Evolutionary conservation across 2,329 filamentous ascomycete genomes (phyloP).

Genomic region (Biscogniauxia marginata): DNA sequence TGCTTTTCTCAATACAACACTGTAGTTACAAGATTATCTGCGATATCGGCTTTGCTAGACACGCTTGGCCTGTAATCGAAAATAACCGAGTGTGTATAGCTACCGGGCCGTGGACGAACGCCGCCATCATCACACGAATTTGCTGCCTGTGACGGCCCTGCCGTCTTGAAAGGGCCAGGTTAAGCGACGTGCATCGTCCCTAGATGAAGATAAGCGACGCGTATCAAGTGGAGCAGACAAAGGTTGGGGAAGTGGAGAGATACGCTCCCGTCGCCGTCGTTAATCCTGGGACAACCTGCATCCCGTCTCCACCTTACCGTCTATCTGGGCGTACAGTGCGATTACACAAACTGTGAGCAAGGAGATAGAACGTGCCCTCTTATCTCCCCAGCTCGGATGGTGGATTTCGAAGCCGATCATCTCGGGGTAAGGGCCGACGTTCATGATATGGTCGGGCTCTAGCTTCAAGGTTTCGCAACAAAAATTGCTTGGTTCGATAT

Average conservation of each 20-base stretch:
- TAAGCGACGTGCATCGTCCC: conserved; percentile 17
- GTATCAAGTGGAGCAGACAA: neutral
- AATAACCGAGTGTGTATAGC: neutral
- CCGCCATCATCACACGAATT: neutral
- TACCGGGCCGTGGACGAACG: neutral
- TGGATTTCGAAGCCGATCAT: neutral
- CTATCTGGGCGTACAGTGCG: neutral
- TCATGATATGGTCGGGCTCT: neutral
- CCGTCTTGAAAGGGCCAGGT: neutral
- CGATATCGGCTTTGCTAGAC: neutral
- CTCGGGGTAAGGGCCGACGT: neutral
- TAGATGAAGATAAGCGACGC: conserved; percentile 1
- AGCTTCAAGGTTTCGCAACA: neutral
- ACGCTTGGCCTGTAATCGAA: no score
- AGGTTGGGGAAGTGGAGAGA: conserved; percentile 16
- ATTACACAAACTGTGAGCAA: neutral
- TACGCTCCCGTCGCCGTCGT: neutral
- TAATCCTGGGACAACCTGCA: neutral
- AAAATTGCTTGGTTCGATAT: no score
- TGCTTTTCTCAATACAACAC: no score
- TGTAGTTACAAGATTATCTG: neutral
- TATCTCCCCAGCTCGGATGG: neutral
- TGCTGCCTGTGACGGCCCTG: neutral
- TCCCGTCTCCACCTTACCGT: neutral
- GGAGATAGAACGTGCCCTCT: neutral